Conservation (phyloP, 2,329 filamentous ascomycete species). For the Diplocarpon mali region DNA sequence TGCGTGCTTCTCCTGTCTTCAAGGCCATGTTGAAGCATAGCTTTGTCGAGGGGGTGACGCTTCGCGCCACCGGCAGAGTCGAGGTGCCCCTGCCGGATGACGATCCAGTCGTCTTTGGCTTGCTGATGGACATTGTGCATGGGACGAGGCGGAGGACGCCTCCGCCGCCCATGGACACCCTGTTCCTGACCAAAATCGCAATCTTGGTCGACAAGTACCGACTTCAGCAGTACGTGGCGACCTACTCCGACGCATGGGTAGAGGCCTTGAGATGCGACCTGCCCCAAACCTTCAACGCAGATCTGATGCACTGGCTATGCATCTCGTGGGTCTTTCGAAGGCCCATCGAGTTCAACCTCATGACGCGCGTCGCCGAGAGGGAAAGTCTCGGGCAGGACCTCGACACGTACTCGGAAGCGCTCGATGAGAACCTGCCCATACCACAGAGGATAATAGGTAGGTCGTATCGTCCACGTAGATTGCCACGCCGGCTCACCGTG, state of each 20-base stretch:
- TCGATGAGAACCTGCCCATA: constrained; percentile 10
- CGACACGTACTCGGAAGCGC: constrained; percentile 1
- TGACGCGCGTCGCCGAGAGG: constrained; percentile 5
- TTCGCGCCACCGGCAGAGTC: constrained; percentile 5
- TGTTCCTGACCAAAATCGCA: constrained; percentile 25
- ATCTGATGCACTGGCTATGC: constrained; percentile 11
- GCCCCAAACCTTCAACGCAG: constrained; percentile 3
- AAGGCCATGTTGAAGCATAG: constrained; percentile 8
- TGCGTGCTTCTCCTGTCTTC: constrained; percentile 9
- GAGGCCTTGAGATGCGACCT: constrained; percentile 2
- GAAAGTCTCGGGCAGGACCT: constrained; percentile 7
- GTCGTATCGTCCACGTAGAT: neutral
- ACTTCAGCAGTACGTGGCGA: constrained; percentile 4
- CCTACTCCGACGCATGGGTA: constrained; percentile 5
- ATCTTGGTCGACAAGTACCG: constrained; percentile 24
- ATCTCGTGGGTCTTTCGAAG: constrained; percentile 12
- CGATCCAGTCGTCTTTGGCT: constrained; percentile 6
- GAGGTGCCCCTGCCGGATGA: constrained; percentile 8
- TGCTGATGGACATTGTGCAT: constrained; percentile 8
- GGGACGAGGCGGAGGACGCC: constrained; percentile 8
- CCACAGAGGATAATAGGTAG: constrained; percentile 9
- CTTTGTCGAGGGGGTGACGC: constrained; percentile 8
- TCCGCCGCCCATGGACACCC: constrained; percentile 17
- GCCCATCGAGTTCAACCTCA: constrained; percentile 6
- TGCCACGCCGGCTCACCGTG: neutral